Conservation (phyloP, 2,329 filamentous ascomycete species). For the Moelleriella libera region DNA sequence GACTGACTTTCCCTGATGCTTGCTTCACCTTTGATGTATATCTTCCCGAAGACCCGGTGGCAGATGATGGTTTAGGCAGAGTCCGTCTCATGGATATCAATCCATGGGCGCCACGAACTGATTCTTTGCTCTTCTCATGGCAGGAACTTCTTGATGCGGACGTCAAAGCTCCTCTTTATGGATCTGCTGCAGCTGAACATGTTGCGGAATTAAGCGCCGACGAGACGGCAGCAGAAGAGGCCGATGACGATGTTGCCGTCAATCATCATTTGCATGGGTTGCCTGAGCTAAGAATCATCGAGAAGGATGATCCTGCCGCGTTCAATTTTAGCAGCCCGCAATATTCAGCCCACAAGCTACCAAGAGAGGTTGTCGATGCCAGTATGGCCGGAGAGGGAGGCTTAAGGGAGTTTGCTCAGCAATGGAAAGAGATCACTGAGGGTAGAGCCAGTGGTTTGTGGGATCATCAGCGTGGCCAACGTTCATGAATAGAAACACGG, state of each 20-base stretch:
- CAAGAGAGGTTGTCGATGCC: constrained; percentile 76
- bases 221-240: constrained; percentile 22
- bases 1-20: constrained; percentile 67
- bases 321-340: constrained; percentile 75
- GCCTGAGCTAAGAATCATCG: constrained; percentile 71
- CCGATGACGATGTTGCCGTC: constrained; percentile 22
- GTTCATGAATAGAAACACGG: neutral
- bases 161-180: constrained; percentile 43
- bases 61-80: constrained; percentile 48
- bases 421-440: constrained; percentile 52
- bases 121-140: constrained; percentile 84
- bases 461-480: constrained; percentile 14
- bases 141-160: constrained; percentile 65
- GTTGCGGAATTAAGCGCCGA: constrained; percentile 20
- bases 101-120: constrained; percentile 81
- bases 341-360: constrained; percentile 91
- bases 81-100: constrained; percentile 91
- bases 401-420: constrained; percentile 64
- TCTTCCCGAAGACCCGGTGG: constrained; percentile 50
- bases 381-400: constrained; percentile 56
- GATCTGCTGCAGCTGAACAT: constrained; percentile 17
- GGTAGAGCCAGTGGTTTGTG: constrained; percentile 25
- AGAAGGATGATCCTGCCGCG: constrained; percentile 74
- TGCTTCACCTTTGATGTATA: constrained; percentile 90
- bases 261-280: constrained; percentile 43